phyloP scores from a whole-genome alignment of 805 yeast species.

The Schwanniomyces vanrijiae region DNA sequence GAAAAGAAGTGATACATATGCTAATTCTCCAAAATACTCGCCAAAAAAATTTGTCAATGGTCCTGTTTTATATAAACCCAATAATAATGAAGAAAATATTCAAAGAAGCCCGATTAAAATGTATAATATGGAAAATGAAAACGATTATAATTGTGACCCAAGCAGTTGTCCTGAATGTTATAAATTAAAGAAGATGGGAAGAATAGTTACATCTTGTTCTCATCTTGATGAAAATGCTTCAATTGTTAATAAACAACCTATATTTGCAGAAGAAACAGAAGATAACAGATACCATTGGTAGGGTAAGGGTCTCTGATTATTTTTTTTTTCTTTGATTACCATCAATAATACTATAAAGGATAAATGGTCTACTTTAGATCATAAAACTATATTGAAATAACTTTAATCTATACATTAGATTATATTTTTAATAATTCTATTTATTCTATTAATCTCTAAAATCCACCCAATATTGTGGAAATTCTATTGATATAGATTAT shows the following conservation, averaged over 20 bases:
- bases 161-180: slow-evolving; percentile 8
- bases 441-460: too few relatives aligned
- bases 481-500: background rate
- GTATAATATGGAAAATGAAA: background rate
- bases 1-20: background rate
- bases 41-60: background rate
- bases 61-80: background rate
- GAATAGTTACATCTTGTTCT: slow-evolving; percentile 12
- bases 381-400: too few relatives aligned
- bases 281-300: background rate
- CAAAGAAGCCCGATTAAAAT: slow-evolving; percentile 7
- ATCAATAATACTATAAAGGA: too few relatives aligned
- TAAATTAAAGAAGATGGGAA: slow-evolving; percentile 4
- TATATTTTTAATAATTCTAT: too few relatives aligned
- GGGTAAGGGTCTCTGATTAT: too few relatives aligned
- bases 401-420: too few relatives aligned
- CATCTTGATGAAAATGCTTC: slow-evolving; percentile 2
- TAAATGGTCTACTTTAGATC: too few relatives aligned
- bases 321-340: background rate
- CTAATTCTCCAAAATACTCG: slow-evolving; percentile 2
- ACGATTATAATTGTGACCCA: background rate
- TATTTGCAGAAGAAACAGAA: background rate
- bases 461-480: too few relatives aligned
- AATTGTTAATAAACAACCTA: background rate
- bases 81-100: background rate